Conservation (phyloP, 1,284 basidiomycete genomes). For the Ceratorhiza oryzae-sativae region DNA sequence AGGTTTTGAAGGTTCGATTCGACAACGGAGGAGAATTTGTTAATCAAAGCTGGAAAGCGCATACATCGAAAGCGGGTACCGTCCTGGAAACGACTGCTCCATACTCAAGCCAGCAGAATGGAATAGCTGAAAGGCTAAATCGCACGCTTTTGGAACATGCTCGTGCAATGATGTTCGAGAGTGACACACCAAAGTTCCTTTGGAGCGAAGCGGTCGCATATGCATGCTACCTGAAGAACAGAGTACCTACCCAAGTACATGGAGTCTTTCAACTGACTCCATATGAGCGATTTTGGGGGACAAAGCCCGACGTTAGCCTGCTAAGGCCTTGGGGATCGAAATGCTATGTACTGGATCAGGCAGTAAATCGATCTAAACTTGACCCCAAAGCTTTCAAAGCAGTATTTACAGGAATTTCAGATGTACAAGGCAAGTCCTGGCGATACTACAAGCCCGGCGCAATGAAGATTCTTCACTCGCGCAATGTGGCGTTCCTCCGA, state of each 20-base stretch:
- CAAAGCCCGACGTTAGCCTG: slow-evolving; percentile 50
- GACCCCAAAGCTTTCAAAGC: neutral
- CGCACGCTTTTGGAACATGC: slow-evolving; percentile 46
- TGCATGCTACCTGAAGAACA: slow-evolving; percentile 54
- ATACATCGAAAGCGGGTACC: slow-evolving; percentile 39
- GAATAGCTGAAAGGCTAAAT: slow-evolving; percentile 54
- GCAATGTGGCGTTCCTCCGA: neutral
- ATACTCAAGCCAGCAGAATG: slow-evolving; percentile 54
- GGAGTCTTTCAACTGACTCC: slow-evolving; percentile 48
- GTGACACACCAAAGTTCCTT: slow-evolving; percentile 49
- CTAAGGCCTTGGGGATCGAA: slow-evolving; percentile 5
- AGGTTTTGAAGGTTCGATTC: slow-evolving; percentile 16
- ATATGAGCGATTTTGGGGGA: slow-evolving; percentile 44
- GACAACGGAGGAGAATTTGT: slow-evolving; percentile 45
- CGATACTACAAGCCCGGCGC: slow-evolving; percentile 21
- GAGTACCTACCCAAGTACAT: slow-evolving; percentile 49
- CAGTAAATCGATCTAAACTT: neutral
- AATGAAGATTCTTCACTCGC: neutral
- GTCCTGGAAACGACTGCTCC: slow-evolving; percentile 49
- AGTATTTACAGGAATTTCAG: slow-evolving; percentile 14
- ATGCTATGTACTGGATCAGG: slow-evolving; percentile 25
- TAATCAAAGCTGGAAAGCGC: slow-evolving; percentile 34
- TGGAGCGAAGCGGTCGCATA: slow-evolving; percentile 55
- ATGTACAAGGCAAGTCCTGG: slow-evolving; percentile 23
- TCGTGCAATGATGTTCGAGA: slow-evolving; percentile 45